Base-by-base conservation (phyloP, 805 yeast species). In the Komagataella mondaviorum region DNA sequence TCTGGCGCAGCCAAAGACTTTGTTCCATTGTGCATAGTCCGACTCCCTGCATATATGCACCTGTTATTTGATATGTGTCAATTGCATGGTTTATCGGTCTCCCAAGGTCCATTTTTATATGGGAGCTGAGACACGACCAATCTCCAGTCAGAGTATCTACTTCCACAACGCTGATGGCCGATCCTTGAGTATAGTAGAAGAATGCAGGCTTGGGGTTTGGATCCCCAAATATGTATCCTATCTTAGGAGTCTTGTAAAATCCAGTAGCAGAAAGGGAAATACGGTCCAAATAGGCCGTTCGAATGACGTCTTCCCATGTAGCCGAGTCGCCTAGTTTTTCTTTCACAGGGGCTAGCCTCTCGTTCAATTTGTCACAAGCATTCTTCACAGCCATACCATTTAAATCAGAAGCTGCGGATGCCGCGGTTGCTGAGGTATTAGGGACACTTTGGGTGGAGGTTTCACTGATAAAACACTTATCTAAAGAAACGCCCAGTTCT, bases 61-160 rank as follows among this genome's bases (percentile, higher is more conserved):
- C 77, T 55, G 73, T 77, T 44, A 73, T 73, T 59, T 73, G 78
- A 6, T 77, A 77, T 56, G 71, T 72, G 52, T 72, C 76, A 51
- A 73, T 72, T 14, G 77, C 77, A 54, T 71, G 71, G 55, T 73
- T 73, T 50, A 73, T 60, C 7, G 77, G 71, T 23, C 76, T 68
- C 18, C 77, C 77, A 51, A 71, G 67, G 58, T 73, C 77, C 76
- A 73, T 71, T 60, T 69, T 68, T 50, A 73, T 68, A 54, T 72
- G 75, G 3, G 72, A 60, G 44, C 71, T 59, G 47, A 72, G 58
- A 45, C 64, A 65, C 2, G 70, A 57, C 76, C 75, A 73, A 55
- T 73, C 78, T 6, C 78, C 78, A 0, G 78, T 73, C 48, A 73
- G 60, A 2, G 71, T 69, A 56, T 73, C 75, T 18, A 72, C 73